These are phyloP conservation scores for Knoxdaviesia proteae DNA, from an alignment of 2,329 filamentous ascomycete genomes.

Conservation along the genomic window DNA sequence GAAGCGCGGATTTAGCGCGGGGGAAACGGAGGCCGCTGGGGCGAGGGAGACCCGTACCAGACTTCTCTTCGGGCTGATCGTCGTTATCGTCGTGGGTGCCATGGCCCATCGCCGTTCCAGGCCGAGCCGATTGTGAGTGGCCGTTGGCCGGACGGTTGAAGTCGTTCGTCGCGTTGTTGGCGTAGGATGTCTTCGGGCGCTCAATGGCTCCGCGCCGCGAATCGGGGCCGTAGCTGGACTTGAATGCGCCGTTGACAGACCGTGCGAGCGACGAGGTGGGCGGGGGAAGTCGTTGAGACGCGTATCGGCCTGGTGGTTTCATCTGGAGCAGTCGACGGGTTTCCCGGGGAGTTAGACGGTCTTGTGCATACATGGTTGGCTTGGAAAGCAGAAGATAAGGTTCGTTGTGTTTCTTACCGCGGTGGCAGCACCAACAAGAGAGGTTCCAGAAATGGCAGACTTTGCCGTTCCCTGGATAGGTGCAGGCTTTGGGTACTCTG, in stretches of 20 bases:
- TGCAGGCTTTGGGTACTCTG: conserved; percentile 21
- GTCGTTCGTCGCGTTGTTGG: conserved; percentile 8
- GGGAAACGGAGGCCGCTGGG: too few relatives aligned
- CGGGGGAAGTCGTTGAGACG: conserved; percentile 1
- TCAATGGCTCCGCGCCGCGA: conserved; percentile 21
- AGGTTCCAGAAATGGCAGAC: conserved; percentile 7
- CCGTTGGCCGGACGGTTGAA: too few relatives aligned
- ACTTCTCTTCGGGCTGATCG: too few relatives aligned
- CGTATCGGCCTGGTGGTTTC: conserved; percentile 1
- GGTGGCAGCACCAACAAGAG: conserved; percentile 4
- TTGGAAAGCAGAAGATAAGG: too few relatives aligned
- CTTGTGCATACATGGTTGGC: too few relatives aligned
- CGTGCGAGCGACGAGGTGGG: conserved; percentile 1
- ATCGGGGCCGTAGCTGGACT: conserved; percentile 34
- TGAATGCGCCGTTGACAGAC: conserved; percentile 17
- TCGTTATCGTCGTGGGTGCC: too few relatives aligned
- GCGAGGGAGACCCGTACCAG: too few relatives aligned
- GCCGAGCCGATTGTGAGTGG: too few relatives aligned
- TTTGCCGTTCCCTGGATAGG: too few relatives aligned
- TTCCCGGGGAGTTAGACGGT: too few relatives aligned
- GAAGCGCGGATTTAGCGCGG: too few relatives aligned
- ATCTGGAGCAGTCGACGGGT: background rate
- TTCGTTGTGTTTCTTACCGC: conserved; percentile 2
- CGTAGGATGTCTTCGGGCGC: conserved; percentile 31
- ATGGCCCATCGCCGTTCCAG: too few relatives aligned